These are phyloP conservation scores for Lipomyces kockii DNA, from an alignment of 805 yeast genomes.

Conservation along the genomic window DNA sequence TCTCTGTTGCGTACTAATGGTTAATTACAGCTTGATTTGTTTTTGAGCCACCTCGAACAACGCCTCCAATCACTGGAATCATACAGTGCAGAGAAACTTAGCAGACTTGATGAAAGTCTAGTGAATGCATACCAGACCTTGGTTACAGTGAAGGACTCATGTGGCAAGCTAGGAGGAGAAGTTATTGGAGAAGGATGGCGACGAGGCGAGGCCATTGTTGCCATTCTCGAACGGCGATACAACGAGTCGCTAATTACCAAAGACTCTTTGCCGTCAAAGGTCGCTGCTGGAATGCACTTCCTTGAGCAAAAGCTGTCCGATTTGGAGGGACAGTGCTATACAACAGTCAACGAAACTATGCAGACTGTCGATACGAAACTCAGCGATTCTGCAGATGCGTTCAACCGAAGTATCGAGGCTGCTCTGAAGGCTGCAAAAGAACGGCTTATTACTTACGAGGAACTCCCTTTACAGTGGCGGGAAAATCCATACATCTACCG, in stretches of 20 bases:
- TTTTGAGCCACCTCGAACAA: conserved; percentile 37
- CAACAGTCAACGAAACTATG: conserved; percentile 25
- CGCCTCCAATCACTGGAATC: conserved; percentile 45
- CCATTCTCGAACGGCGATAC: conserved; percentile 40
- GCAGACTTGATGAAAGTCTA: conserved; percentile 43
- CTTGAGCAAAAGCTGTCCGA: conserved; percentile 45
- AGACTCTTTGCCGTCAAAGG: conserved; percentile 38
- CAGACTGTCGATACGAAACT: conserved; percentile 14
- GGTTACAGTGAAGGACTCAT: conserved; percentile 40
- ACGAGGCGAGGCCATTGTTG: conserved; percentile 45
- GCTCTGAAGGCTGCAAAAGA: conserved; percentile 41
- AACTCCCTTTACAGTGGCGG: conserved; percentile 90
- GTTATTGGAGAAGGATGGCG: conserved; percentile 44
- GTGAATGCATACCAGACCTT: conserved; percentile 41
- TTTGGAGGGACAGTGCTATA: conserved; percentile 43
- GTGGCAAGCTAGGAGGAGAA: conserved; percentile 39
- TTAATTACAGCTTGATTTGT: conserved; percentile 34
- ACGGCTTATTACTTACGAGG: conserved; percentile 74
- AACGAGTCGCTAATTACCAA: conserved; percentile 28
- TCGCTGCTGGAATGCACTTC: conserved; percentile 41
- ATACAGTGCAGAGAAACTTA: conserved; percentile 41
- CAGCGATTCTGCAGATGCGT: conserved; percentile 24
- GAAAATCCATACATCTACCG: conserved; percentile 83
- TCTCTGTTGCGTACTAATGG: background rate
- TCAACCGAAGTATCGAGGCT: conserved; percentile 30